A percentile compares a stretch with the other conserved stretches of the same genome.
Evolutionary conservation across 805 yeast genomes (phyloP).

Genomic region (Ogataea trehalophila): DNA sequence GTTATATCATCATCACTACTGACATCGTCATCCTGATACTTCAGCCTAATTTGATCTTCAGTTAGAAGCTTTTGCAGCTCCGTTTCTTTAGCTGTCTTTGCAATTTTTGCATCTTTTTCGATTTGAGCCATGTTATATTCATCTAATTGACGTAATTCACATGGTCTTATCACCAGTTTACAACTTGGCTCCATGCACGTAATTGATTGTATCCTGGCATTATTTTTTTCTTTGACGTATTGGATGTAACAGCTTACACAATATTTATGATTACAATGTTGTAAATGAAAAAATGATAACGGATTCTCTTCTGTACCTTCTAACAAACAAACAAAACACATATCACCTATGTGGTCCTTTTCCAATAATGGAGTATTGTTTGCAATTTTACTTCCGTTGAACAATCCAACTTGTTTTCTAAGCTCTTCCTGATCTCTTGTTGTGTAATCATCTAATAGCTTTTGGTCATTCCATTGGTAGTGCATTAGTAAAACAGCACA

Average conservation of each 20-base stretch:
- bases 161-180: constrained; percentile 35
- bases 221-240: constrained; percentile 46
- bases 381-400: constrained; percentile 30
- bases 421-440: constrained; percentile 32
- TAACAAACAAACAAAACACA: constrained; percentile 74
- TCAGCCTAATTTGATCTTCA: constrained; percentile 18
- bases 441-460: constrained; percentile 48
- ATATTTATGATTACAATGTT: constrained; percentile 62
- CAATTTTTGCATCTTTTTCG: constrained; percentile 6
- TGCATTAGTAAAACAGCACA: constrained; percentile 41
- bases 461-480: constrained; percentile 57
- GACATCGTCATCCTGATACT: constrained; percentile 14
- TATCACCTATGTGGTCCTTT: constrained; percentile 29
- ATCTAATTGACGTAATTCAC: constrained; percentile 33
- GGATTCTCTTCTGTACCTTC: constrained; percentile 32
- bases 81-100: constrained; percentile 5
- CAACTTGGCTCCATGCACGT: constrained; percentile 66
- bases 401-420: constrained; percentile 26
- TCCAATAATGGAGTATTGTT: constrained; percentile 1
- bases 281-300: constrained; percentile 39
- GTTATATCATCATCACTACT: constrained; percentile 8
- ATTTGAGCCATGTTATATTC: constrained; percentile 12
- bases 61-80: constrained; percentile 9
- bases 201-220: constrained; percentile 42
- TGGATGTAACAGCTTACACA: constrained; percentile 66